phyloP scores from a whole-genome alignment of 2,329 filamentous ascomycete species.

The Xylariaceae sp. region DNA sequence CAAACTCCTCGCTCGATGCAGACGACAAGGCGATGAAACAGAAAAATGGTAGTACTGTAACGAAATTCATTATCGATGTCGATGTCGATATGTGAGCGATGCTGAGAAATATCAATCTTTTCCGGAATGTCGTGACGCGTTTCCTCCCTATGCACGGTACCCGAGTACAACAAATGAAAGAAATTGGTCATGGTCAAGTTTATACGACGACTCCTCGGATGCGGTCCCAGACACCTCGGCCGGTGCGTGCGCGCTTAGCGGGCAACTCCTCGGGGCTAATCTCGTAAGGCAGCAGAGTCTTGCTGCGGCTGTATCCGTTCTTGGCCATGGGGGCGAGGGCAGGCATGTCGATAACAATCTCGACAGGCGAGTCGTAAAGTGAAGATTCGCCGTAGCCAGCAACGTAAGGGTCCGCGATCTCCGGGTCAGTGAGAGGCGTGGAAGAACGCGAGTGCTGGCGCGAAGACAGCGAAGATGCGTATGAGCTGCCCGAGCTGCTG shows the following conservation, averaged over 20 bases:
- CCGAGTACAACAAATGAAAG: not conserved
- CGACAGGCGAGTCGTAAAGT: conserved; percentile 50
- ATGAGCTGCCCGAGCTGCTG: conserved; percentile 43
- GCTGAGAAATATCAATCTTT: not conserved
- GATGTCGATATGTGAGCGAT: not conserved
- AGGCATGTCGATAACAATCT: conserved; percentile 41
- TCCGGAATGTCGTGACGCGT: not conserved
- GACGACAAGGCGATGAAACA: not conserved
- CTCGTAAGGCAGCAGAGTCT: conserved; percentile 52
- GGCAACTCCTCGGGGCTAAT: conserved; percentile 53
- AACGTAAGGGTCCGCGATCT: conserved; percentile 38
- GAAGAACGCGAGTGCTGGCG: conserved; percentile 48
- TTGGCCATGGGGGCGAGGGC: conserved; percentile 29
- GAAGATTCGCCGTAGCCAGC: conserved; percentile 36
- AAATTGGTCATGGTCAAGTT: conserved; percentile 7
- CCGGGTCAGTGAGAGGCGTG: conserved; percentile 48
- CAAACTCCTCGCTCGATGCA: not conserved
- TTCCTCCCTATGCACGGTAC: not conserved
- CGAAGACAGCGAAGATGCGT: conserved; percentile 46
- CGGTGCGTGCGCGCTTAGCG: conserved; percentile 47
- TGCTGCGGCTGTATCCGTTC: conserved; percentile 26
- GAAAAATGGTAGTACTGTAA: not conserved
- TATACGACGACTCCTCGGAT: conserved; percentile 44
- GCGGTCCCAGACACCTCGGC: conserved; percentile 52
- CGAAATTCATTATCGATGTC: not conserved